Percentiles rank a stretch among this genome's conserved stretches.
Evolutionary conservation across 257 asterid genomes (phyloP).

Genomic region (Haberlea rhodopensis): DNA sequence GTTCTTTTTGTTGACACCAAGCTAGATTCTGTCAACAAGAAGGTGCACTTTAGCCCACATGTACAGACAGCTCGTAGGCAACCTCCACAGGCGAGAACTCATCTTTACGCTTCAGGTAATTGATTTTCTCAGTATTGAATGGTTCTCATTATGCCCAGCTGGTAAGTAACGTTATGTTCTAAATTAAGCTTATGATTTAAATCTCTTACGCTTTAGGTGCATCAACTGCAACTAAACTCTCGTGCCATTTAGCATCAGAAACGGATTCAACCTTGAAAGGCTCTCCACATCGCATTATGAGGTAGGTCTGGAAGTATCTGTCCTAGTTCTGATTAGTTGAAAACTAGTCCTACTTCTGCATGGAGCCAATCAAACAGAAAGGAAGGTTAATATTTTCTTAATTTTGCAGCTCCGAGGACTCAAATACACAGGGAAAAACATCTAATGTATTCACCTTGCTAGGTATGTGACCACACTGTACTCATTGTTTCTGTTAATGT

Average conservation of each 20-base stretch:
- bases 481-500: conserved; percentile 12
- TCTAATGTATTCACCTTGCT: conserved; percentile 41
- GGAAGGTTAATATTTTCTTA: conserved; percentile 30
- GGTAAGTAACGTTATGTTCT: background rate
- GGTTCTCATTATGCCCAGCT: conserved; percentile 17
- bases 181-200: too few species aligned
- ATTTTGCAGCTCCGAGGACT: conserved; percentile 55
- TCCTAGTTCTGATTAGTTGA: conserved; percentile 6
- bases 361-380: conserved; percentile 15
- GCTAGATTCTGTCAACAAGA: conserved; percentile 74
- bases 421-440: conserved; percentile 40
- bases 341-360: conserved; percentile 9
- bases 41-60: conserved; percentile 81
- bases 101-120: conserved; percentile 63
- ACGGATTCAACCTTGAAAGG: conserved; percentile 80
- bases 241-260: conserved; percentile 97
- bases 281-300: conserved; percentile 46
- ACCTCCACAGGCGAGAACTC: conserved; percentile 51
- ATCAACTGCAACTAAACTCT: conserved; percentile 73
- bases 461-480: conserved; percentile 41
- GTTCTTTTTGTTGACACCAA: conserved; percentile 22
- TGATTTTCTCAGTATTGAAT: conserved; percentile 21
- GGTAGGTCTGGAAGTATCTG: conserved; percentile 44
- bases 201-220: conserved; percentile 47
- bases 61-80: conserved; percentile 55